Evolutionary conservation across 1,139 yeast species (phyloP), one percentile per base, ranked within the genome.

Genomic region (Pichia sp.): DNA sequence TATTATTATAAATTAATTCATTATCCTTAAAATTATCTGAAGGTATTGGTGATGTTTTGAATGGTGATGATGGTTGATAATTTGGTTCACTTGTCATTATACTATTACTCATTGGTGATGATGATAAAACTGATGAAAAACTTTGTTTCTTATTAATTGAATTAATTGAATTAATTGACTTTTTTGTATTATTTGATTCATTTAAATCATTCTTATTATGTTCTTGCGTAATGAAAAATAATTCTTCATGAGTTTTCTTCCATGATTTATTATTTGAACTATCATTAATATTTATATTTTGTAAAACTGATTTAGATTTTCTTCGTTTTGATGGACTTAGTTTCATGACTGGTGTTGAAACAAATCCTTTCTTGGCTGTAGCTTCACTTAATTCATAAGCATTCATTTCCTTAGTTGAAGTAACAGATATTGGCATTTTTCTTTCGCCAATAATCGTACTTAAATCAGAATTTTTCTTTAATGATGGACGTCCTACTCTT

Each of bases 341-440:
- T 37, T 57, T 56, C 67, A 64, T 64, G 29, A 62, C 53, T 5
- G 68, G 66, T 3, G 63, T 56, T 3, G 62, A 55, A 41, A 58
- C 54, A 37, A 64, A 60, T 23, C 65, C 67, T 38, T 58, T 56
- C 40, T 52, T 59, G n/a, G 61, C 51, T 11, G 49, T 41, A 8
- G 47, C 49, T 30, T 48, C 39, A 35, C 49, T 46, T 26, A 39
- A 27, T 29, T 42, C 42, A 16, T 26, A 33, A 5, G 49, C 48
- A 23, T 35, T 39, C 7, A 34, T 39, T 11, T 43, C 39, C 20
- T 41, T 20, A 1, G 37, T 30, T 4, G 42, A 20, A 55, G 50
- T 53, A 22, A 55, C 49, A 1, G 52, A 46, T 3, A 55, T 42
- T 27, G 51, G 50, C 30, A 58, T 42, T 1, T 59, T 53, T 4